phyloP scores from a whole-genome alignment of 306 rosid genomes.

The Dalbergia oliveri region DNA sequence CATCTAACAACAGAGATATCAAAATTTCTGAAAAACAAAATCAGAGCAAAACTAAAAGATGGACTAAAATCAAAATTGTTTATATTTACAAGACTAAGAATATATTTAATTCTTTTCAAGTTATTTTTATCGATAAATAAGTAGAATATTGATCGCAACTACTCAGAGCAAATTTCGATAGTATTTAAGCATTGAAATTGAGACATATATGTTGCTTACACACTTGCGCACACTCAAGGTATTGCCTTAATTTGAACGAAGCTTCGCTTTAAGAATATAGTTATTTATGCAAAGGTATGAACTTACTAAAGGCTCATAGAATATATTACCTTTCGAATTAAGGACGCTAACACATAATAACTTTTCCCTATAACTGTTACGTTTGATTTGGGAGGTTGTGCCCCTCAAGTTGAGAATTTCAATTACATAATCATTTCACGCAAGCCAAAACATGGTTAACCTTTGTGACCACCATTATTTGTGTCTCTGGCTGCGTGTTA shows the following conservation, averaged over 20 bases:
- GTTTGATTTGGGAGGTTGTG: background rate
- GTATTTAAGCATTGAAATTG: background rate
- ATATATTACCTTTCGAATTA: background rate
- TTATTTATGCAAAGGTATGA: background rate
- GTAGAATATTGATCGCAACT: background rate
- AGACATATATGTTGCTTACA: background rate
- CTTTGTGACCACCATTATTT: conserved; percentile 19
- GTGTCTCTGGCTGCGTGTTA: background rate
- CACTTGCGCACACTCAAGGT: background rate
- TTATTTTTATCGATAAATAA: too few relatives aligned
- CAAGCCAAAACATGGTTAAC: conserved; percentile 2
- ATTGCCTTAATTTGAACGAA: background rate
- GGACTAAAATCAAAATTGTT: too few relatives aligned
- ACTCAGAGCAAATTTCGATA: background rate
- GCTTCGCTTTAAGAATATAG: background rate
- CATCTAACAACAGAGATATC: too few relatives aligned
- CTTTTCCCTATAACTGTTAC: background rate
- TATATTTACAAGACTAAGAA: too few relatives aligned
- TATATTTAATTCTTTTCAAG: too few relatives aligned
- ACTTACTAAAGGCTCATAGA: background rate
- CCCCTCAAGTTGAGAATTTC: conserved; percentile 30
- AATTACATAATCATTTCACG: conserved; percentile 37
- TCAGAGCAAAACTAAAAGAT: too few relatives aligned
- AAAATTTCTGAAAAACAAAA: too few relatives aligned
- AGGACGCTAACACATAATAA: background rate